Evolutionary conservation across 169 alveolate genomes (phyloP).

Genomic region (Babesia divergens): DNA sequence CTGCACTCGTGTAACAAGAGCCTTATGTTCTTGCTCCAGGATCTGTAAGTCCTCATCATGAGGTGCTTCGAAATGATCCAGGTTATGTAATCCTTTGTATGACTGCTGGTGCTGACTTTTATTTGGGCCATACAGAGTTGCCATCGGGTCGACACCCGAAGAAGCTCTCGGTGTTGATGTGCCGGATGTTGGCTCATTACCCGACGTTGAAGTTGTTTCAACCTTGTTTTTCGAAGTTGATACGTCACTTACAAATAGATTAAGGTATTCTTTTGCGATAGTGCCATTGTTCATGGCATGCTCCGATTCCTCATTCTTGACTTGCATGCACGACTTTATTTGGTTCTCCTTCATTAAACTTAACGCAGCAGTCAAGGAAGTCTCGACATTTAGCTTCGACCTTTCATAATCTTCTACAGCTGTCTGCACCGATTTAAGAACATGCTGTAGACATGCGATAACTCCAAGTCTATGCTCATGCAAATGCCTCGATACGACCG

Average conservation of each 20-base stretch:
- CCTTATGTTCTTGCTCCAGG: conserved; percentile 37
- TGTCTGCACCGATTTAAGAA: conserved; percentile 30
- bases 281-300: neutral
- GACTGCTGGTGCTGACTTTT: too few species aligned
- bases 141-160: neutral
- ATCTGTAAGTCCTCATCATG: conserved; percentile 1
- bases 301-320: neutral
- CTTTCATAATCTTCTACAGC: conserved; percentile 47
- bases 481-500: neutral
- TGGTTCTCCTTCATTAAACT: conserved; percentile 40
- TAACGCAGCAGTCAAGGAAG: conserved; percentile 8
- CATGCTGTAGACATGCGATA: conserved; percentile 39
- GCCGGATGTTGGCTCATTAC: too few species aligned
- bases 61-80: neutral
- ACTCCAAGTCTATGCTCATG: conserved; percentile 53
- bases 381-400: conserved; percentile 28
- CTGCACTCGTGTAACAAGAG: conserved; percentile 18
- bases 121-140: too few species aligned
- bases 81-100: neutral
- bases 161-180: neutral
- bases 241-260: neutral
- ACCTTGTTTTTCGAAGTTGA: neutral
- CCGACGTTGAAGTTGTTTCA: too few species aligned
- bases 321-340: neutral
- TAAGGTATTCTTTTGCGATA: conserved; percentile 13